phyloP scores from a whole-genome alignment of 257 asterid genomes.

The Solanum appendiculatum region DNA sequence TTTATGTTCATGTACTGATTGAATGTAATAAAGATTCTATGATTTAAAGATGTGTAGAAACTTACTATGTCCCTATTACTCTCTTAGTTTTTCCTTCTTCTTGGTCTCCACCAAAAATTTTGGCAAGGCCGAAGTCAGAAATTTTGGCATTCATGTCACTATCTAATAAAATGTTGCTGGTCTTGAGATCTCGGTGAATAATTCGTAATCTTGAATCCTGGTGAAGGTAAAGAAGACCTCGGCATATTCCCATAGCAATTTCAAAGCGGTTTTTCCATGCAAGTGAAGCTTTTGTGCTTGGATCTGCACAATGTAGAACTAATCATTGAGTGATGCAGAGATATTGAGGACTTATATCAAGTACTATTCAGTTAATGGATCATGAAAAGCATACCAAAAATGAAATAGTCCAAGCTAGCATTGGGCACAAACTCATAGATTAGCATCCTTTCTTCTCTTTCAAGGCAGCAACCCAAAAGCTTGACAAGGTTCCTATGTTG shows the following conservation, averaged over 20 bases:
- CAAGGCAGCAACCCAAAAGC: constrained; percentile 3
- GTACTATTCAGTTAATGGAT: neutral
- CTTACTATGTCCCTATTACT: constrained; percentile 3
- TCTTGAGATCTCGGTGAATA: constrained; percentile 11
- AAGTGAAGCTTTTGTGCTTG: neutral
- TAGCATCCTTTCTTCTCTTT: constrained; percentile 3
- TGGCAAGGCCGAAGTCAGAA: constrained; percentile 11
- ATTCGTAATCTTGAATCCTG: constrained; percentile 13
- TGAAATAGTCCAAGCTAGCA: constrained; percentile 8
- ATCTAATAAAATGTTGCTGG: constrained; percentile 11
- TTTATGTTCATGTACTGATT: neutral
- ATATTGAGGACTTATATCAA: neutral
- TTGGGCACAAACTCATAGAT: constrained; percentile 11
- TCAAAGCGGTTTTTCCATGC: constrained; percentile 6
- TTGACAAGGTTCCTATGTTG: constrained; percentile 12
- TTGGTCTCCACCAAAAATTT: constrained; percentile 5
- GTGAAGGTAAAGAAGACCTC: constrained; percentile 14
- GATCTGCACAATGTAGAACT: neutral
- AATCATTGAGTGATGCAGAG: neutral
- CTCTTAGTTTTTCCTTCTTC: neutral
- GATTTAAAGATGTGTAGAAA: neutral
- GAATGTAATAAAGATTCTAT: neutral
- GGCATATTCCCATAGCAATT: constrained; percentile 2
- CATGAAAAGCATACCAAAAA: constrained; percentile 3
- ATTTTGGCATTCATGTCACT: constrained; percentile 7